Conservation (phyloP, 2,329 filamentous ascomycete genomes). For the Cladobotryum mycophilum region DNA sequence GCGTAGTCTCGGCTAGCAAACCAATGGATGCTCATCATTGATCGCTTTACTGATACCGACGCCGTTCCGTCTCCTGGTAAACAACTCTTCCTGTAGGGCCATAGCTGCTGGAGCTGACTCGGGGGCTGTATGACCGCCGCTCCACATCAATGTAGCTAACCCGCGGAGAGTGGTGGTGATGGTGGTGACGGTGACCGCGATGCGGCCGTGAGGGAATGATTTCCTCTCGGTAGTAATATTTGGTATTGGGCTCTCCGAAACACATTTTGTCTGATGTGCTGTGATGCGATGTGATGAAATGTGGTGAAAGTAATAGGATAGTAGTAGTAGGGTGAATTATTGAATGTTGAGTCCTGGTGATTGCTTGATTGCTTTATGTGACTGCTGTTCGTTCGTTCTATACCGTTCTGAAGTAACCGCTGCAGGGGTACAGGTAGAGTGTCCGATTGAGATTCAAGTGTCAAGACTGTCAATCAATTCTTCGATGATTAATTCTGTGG, state of each 20-base stretch:
- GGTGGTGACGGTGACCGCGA: slow-evolving; percentile 28
- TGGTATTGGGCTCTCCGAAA: slow-evolving; percentile 39
- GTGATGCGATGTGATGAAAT: background rate
- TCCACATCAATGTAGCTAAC: slow-evolving; percentile 38
- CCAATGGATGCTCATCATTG: background rate
- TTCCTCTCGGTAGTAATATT: slow-evolving; percentile 53
- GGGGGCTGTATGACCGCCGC: slow-evolving; percentile 27
- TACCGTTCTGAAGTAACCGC: no score
- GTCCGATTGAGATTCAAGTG: no score
- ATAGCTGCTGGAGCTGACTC: slow-evolving; percentile 29
- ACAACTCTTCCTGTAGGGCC: slow-evolving; percentile 23
- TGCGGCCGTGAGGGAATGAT: slow-evolving; percentile 40
- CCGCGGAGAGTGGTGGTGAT: slow-evolving; percentile 33
- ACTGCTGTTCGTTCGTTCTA: no score
- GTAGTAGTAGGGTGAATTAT: no score
- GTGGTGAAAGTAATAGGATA: slow-evolving; percentile 1
- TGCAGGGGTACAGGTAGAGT: no score
- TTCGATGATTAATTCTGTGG: no score
- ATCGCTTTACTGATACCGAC: slow-evolving; percentile 19
- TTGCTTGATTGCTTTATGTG: no score
- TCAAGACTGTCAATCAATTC: no score
- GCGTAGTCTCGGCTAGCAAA: no score
- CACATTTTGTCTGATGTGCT: slow-evolving; percentile 35
- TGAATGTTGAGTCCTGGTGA: no score
- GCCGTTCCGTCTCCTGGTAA: slow-evolving; percentile 34